Evolutionary conservation across 345 rosid genomes (phyloP).

Genomic region (Cardiospermum halicacabum): DNA sequence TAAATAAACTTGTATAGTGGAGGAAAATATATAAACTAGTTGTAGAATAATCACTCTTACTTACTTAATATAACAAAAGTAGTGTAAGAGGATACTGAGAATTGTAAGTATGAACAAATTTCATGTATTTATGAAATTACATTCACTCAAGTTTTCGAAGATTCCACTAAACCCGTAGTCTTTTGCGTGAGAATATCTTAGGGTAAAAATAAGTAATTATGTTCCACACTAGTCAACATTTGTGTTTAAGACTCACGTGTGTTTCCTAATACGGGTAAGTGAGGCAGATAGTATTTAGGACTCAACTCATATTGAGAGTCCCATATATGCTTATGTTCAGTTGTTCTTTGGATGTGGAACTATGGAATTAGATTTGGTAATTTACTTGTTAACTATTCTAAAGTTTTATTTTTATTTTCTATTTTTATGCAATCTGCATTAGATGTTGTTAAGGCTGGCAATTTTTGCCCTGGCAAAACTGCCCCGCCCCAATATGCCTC

Average conservation of each 20-base stretch:
- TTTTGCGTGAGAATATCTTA: neutral
- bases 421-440: neutral
- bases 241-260: neutral
- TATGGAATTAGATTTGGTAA: too few species aligned
- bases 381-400: too few species aligned
- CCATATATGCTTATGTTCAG: too few species aligned
- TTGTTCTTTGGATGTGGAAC: too few species aligned
- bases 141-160: neutral
- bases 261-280: neutral
- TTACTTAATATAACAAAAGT: neutral
- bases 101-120: neutral
- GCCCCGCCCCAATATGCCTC: too few species aligned
- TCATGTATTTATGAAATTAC: neutral
- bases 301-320: too few species aligned
- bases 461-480: too few species aligned
- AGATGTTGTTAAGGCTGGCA: too few species aligned
- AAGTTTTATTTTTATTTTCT: too few species aligned
- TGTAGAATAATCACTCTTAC: neutral
- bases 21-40: neutral
- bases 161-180: neutral
- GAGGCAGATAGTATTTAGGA: too few species aligned
- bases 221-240: neutral
- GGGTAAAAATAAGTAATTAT: neutral
- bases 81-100: neutral
- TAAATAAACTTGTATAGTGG: neutral